Conservation (phyloP, 805 yeast genomes). For the Yamadazyma paraphyllophila region DNA sequence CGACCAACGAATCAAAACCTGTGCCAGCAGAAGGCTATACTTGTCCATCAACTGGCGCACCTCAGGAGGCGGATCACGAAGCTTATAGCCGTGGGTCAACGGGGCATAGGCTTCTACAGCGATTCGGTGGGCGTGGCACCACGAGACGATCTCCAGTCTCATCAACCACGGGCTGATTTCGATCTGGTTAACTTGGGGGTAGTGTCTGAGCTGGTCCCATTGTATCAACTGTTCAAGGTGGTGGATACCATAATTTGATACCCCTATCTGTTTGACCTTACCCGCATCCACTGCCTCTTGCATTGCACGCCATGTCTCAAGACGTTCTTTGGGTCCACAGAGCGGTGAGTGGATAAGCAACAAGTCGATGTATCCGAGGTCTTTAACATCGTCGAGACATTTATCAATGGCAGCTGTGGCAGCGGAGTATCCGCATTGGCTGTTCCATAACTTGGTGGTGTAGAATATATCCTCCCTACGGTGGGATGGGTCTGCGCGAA, state of each 20-base stretch:
- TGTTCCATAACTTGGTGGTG: constrained; percentile 75
- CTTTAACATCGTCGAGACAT: constrained; percentile 51
- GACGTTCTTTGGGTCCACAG: constrained; percentile 39
- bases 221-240: constrained; percentile 54
- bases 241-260: constrained; percentile 58
- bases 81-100: constrained; percentile 34
- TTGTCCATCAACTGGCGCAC: constrained; percentile 26
- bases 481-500: constrained; percentile 22
- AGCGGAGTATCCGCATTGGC: constrained; percentile 54
- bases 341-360: constrained; percentile 62
- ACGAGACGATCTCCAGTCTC: constrained; percentile 36
- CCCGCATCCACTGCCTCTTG: constrained; percentile 56
- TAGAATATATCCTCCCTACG: constrained; percentile 33
- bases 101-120: constrained; percentile 39
- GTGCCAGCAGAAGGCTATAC: constrained; percentile 42
- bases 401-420: constrained; percentile 59
- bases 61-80: constrained; percentile 21
- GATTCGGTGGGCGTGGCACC: constrained; percentile 25
- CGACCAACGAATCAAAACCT: constrained; percentile 48
- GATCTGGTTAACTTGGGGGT: constrained; percentile 50
- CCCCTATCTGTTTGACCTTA: constrained; percentile 54
- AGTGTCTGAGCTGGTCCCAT: constrained; percentile 42
- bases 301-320: constrained; percentile 54
- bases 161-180: constrained; percentile 51
- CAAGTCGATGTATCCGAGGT: constrained; percentile 68